phyloP scores from a whole-genome alignment of 495 filamentous ascomycete genomes.

The Lophiostoma macrostomum region DNA sequence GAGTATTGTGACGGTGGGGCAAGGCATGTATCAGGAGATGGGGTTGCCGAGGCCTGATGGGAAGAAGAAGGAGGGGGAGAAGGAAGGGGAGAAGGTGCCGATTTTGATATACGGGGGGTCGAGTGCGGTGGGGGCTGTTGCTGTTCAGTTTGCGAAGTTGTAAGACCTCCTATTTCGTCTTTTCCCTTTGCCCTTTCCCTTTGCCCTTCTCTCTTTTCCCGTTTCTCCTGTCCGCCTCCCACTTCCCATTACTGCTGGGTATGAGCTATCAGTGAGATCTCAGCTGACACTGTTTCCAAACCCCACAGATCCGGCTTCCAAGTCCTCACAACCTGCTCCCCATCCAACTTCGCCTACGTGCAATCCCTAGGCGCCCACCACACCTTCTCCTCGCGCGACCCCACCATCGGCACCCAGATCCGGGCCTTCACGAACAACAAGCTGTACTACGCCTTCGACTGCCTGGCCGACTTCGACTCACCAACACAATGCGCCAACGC shows the following conservation, averaged over 20 bases:
- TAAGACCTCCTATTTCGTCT: not conserved
- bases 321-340: conserved; percentile 56
- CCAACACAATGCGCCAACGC: conserved; percentile 32
- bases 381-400: conserved; percentile 54
- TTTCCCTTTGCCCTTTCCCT: not conserved
- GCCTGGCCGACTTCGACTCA: conserved; percentile 30
- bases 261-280: no score
- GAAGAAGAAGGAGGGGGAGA: not conserved
- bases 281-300: not conserved
- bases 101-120: conserved; percentile 54
- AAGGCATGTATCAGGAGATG: conserved; percentile 48
- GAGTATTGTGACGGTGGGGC: conserved; percentile 49
- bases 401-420: conserved; percentile 45
- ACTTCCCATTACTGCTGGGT: not conserved
- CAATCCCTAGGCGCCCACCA: conserved; percentile 48
- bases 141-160: conserved; percentile 54
- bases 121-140: conserved; percentile 50
- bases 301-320: conserved; percentile 40
- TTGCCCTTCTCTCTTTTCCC: not conserved
- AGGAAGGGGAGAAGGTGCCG: conserved; percentile 13
- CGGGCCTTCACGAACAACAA: conserved; percentile 36
- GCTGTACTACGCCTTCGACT: conserved; percentile 39
- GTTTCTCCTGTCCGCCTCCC: not conserved
- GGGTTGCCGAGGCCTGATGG: conserved; percentile 40
- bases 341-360: conserved; percentile 54